These are phyloP conservation scores for Pleurozium schreberi DNA, from an alignment of 225 moss, liverwort and hornwort species.

Conservation along the genomic window DNA sequence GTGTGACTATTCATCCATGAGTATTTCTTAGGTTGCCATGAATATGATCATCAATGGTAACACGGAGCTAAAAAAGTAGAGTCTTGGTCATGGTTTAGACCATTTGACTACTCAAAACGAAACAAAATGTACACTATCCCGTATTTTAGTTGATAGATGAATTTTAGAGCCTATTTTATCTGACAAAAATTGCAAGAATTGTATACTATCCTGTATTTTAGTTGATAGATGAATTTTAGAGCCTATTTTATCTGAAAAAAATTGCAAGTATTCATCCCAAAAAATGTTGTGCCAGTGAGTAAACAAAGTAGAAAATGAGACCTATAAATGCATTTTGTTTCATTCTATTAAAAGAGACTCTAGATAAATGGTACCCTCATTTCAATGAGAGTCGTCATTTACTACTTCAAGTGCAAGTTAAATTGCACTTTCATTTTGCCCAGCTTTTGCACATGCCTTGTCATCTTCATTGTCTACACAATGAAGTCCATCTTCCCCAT, in stretches of 20 bases:
- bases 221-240: rapidly evolving
- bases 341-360: no score
- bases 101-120: no score
- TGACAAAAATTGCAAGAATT: neutral
- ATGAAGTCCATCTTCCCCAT: neutral
- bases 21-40: neutral
- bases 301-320: neutral
- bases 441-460: neutral
- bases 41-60: neutral
- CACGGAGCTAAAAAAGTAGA: neutral
- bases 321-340: neutral
- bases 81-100: neutral
- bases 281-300: neutral
- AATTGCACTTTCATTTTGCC: neutral
- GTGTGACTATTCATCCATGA: neutral
- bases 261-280: neutral
- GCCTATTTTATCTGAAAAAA: neutral
- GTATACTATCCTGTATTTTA: no score
- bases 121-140: neutral
- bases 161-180: neutral
- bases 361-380: rapidly evolving
- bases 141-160: rapidly evolving
- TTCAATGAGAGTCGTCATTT: neutral
- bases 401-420: neutral
- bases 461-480: neutral